Evolutionary conservation across 108 stramenopile species (phyloP).

Genomic region (Cylindrotheca fusiformis): DNA sequence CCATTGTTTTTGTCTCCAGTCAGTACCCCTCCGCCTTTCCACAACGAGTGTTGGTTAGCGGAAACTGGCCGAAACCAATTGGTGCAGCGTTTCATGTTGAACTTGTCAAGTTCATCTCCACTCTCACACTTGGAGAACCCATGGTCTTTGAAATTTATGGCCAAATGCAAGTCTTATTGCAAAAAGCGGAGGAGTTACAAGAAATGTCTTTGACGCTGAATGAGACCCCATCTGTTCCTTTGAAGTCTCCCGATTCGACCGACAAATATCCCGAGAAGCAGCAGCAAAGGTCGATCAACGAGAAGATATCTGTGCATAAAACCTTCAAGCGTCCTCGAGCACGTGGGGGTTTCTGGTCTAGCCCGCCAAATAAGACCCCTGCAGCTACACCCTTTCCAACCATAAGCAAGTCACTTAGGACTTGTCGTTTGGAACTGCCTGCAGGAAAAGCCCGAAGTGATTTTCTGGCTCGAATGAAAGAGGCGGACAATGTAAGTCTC

Average conservation of each 20-base stretch:
- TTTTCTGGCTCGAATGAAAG: conserved; percentile 51
- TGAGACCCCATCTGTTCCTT: neutral
- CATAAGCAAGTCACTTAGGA: conserved; percentile 33
- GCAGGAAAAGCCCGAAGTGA: conserved; percentile 59
- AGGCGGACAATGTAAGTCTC: conserved; percentile 39
- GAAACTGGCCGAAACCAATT: conserved; percentile 4
- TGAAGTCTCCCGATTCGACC: neutral
- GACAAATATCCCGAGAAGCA: conserved; percentile 11
- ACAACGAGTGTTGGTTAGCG: conserved; percentile 13
- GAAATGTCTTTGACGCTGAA: conserved; percentile 1
- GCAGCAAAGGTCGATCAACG: neutral
- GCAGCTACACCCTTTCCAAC: conserved; percentile 60
- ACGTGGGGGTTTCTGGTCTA: conserved; percentile 65
- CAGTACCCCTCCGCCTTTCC: conserved; percentile 20
- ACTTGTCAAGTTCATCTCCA: conserved; percentile 33
- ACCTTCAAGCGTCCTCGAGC: conserved; percentile 36
- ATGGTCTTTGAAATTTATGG: conserved; percentile 73
- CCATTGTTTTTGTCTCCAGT: neutral
- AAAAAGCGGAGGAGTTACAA: conserved; percentile 26
- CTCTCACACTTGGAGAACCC: conserved; percentile 38
- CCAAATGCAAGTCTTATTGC: conserved; percentile 43
- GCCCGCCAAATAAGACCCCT: conserved; percentile 50
- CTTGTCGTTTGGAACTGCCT: conserved; percentile 63
- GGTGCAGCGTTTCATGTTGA: conserved; percentile 44
- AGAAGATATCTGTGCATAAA: neutral